Base-by-base conservation (phyloP, 2,329 filamentous ascomycete species). In the Ascochyta pisi region DNA sequence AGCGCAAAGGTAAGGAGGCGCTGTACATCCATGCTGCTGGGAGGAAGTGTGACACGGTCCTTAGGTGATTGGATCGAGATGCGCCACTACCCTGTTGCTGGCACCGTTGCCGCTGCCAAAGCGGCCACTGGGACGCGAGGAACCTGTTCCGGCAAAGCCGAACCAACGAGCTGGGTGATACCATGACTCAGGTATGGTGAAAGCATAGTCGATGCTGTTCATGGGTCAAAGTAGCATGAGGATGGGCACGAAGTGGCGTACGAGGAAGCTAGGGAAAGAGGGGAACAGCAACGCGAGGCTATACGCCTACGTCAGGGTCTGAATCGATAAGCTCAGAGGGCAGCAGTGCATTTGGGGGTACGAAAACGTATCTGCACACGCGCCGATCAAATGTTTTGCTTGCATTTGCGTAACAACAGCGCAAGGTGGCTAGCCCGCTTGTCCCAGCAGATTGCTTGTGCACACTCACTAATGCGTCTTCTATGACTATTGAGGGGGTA, bases 1-100 rank as follows among this genome's bases (percentile, higher is more conserved):
- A 56, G 43, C 15, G 47, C 42, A 56, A 31, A 50, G 53, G 53
- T 50, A 42, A 39, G 23, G 53, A 50, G 53, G 42, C 42, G 47
- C 47, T 50, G 47, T 37, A 43, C 31, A 27, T 38, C 52, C 52
- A 35, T 50, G 26, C 42, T 38, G 46, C 33, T 55, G 52, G 52
- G 46, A 35, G 46, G 31, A 35, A 4, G 19, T 50, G 35, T 42
- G 31, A 50, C 46, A 49, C 41, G 46, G 31, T 37, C 13, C 15
- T 34, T 22, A 16, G 15, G 16, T 46, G 53, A 56, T 50, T 47
- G 53, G 53, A 10, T 37, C 42, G 33, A 33, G 16, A 16, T 19
- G 47, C 53, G 37, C 47, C 46, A 47, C 42, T 23, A 37, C 8
- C 16, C 35, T 46, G 31, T 55, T 42, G 34, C 38, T 46, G 42